Evolutionary conservation across 768 basidiomycete genomes (phyloP), one percentile per base, ranked within the genome.

Genomic region (Mycena maculata): DNA sequence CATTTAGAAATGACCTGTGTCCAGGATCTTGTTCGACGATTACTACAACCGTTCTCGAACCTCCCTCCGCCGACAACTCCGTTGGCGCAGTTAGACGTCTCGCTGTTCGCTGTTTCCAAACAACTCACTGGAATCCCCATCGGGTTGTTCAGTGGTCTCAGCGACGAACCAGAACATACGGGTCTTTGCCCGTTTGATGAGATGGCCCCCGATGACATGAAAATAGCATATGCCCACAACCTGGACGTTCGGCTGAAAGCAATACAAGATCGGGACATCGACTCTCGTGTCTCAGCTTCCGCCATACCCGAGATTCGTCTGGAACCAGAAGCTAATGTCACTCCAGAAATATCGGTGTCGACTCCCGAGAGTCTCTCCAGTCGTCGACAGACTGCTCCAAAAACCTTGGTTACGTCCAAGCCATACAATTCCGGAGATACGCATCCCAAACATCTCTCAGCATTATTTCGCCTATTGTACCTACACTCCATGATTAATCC

Each of bases 401-500:
- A 79, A 23, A 86, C 86, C 1, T 72, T 89, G 30, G 75, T 87
- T 13, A 76, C 83, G 22, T 86, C 87, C 16, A 83, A 83, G 53
- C 71, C 82, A 5, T 82, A 82, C 63, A 77, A 77, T 28, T 76
- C 83, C 28, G 80, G 83, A 5, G 81, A 81, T 31, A 85, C 84
- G 22, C 90, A 92, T 72, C 85, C 81, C 16, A 83, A 78, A 57
- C 92, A 93, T 72, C 79, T 83, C 20, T 87, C 90, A 10, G 87
- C 90, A 1, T 80, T 94, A 48, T 78, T 91, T 25, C 88, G 93
- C 41, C 78, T 94, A 33, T 79, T 93, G 20, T 94, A 91, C 76
- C 73, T 93, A 23, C 92, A 94, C 75, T 85, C 83, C 38, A 81
- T 84, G 30, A 83, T 94, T 25, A 93, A 94, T 76, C 91, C 92